Conservation (phyloP, 2,329 filamentous ascomycete species). For the Xylaria sp. region DNA sequence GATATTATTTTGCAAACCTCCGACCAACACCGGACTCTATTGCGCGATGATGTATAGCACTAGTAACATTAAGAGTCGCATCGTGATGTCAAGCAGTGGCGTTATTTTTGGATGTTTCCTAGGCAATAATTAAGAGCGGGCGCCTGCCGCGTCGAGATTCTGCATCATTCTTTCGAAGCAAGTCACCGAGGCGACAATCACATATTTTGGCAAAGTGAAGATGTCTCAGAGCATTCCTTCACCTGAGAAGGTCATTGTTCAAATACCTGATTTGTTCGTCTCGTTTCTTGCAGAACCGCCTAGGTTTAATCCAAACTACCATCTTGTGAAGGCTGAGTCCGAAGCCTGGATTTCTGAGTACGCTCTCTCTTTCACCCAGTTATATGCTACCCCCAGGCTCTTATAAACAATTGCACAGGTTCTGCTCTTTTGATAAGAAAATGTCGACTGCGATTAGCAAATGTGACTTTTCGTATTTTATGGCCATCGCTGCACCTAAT, state of each 20-base stretch:
- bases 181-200: not conserved
- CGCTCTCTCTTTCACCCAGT: not conserved
- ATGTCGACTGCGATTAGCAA: constrained; percentile 25
- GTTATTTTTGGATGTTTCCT: no score
- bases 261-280: constrained; percentile 29
- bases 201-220: not conserved
- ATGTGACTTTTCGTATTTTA: constrained; percentile 35
- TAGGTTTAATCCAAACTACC: constrained; percentile 27
- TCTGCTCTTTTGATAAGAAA: constrained; percentile 29
- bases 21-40: no score
- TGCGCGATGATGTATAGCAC: no score
- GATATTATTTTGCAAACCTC: no score
- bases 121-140: no score
- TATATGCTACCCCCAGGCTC: not conserved
- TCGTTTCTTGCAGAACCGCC: constrained; percentile 33
- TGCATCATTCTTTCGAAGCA: no score
- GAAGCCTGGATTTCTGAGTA: constrained; percentile 33
- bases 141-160: no score
- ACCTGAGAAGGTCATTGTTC: constrained; percentile 15
- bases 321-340: constrained; percentile 23
- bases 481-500: constrained; percentile 30
- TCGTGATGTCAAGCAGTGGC: no score
- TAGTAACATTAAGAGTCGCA: no score
- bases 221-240: not conserved
- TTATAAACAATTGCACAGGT: not conserved